Evolutionary conservation across 139 green algal species (phyloP), one percentile per base, ranked within the genome.

Genomic region (Desmodesmus armatus): DNA sequence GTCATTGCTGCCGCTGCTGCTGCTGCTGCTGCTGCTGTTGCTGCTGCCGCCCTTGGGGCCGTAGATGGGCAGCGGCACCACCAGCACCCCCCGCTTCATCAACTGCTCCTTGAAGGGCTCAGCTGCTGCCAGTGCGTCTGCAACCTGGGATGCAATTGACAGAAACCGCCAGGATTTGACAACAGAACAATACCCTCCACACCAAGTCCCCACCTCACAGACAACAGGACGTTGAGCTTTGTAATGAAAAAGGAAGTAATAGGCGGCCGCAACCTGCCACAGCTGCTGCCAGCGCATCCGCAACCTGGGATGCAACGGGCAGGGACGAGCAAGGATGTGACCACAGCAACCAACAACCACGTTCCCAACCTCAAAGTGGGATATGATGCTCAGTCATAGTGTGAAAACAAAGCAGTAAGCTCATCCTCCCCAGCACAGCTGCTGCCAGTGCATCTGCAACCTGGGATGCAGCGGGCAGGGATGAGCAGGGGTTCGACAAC

Each of bases 51-150:
- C 60, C 17, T 15, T 39, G 43, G 39, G 13, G 13, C 44, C 7
- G 73, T n/a, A 67, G 2, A n/a, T n/a, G n/a, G 93, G 88, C 65
- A 96, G 55, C 17, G 91, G 85, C 37, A 97, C 89, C 3, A 98
- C 69, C 13, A 97, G 72, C 53, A 98, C 93, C 0, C 95, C 95
- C 0, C 93, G 87, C 75, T 89, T 83, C 55, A 81, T 15, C 31
- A 98, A 90, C 69, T 92, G 83, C 43, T 92, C 90, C 47, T 88
- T 90, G 75, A 90, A 92, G 0, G 90, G 91, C 80, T 94, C 93
- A 21, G 94, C 95, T 29, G 75, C 83, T 1, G 63, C 80, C 53
- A 96, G 25, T 0, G 92, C 91, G 3, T 69, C 87, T 4, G 41
- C 41, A 63, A 94, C 91, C 90, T 93, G 86, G 37, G 37, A 35